Evolutionary conservation across 2,329 filamentous ascomycete genomes (phyloP).

Genomic region (Colletotrichum sp.): DNA sequence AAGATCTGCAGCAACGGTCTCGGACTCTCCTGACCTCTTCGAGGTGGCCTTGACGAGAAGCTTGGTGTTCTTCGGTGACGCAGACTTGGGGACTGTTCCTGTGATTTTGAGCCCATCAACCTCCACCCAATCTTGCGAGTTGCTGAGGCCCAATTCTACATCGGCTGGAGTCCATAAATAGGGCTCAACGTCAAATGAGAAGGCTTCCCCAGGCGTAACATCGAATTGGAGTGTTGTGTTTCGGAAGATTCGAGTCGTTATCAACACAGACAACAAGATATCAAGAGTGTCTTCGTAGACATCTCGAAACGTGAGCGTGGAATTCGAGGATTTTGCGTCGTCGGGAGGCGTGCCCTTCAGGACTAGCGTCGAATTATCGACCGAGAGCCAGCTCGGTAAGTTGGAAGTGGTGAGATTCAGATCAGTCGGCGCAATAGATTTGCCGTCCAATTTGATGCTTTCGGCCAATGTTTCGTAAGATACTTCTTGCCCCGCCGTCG

Average conservation of each 20-base stretch:
- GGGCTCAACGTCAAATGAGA: conserved; percentile 46
- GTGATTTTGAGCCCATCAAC: conserved; percentile 42
- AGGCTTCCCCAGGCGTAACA: conserved; percentile 42
- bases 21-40: conserved; percentile 35
- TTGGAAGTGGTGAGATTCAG: conserved; percentile 57
- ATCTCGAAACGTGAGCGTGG: conserved; percentile 67
- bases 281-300: conserved; percentile 63
- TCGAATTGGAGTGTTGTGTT: conserved; percentile 44
- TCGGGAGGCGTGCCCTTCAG: conserved; percentile 69
- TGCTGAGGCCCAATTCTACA: conserved; percentile 39
- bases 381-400: conserved; percentile 72
- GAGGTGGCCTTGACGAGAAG: conserved; percentile 35
- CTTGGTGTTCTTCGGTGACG: conserved; percentile 27
- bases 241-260: conserved; percentile 44
- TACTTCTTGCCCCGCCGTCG: conserved; percentile 57
- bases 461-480: conserved; percentile 56
- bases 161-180: conserved; percentile 47
- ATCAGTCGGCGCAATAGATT: conserved; percentile 51
- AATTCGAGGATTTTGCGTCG: conserved; percentile 63
- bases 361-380: conserved; percentile 66
- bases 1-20: conserved; percentile 43
- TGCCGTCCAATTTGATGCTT: conserved; percentile 63
- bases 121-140: conserved; percentile 48
- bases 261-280: conserved; percentile 50
- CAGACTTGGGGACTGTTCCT: conserved; percentile 43